These are phyloP conservation scores for Sanguinoderma infundibulare DNA, from an alignment of 1,284 basidiomycete species.

Conservation along the genomic window DNA sequence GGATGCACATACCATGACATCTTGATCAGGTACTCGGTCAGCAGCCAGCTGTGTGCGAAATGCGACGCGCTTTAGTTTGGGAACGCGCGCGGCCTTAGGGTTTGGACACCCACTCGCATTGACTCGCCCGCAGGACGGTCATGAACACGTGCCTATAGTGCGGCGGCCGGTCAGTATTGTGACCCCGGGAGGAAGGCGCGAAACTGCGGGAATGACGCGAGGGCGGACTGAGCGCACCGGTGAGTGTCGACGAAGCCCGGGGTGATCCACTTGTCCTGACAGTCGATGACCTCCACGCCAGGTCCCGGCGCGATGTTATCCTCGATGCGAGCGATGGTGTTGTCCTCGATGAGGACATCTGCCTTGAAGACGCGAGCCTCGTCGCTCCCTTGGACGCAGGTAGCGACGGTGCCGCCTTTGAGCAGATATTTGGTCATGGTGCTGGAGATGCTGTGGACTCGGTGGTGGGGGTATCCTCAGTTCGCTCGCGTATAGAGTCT, in stretches of 20 bases:
- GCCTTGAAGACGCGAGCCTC: conserved; percentile 29
- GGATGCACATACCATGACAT: conserved; percentile 35
- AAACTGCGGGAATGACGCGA: background rate
- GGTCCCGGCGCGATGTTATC: conserved; percentile 26
- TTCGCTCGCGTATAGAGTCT: background rate
- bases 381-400: conserved; percentile 29
- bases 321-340: conserved; percentile 31
- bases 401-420: conserved; percentile 35
- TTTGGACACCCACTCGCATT: conserved; percentile 32
- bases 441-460: no score
- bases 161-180: background rate
- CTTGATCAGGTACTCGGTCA: conserved; percentile 38
- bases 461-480: background rate
- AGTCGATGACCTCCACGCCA: conserved; percentile 34
- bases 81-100: background rate
- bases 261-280: conserved; percentile 37
- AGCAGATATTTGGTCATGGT: conserved; percentile 29
- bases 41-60: conserved; percentile 31
- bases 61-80: background rate
- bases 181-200: background rate
- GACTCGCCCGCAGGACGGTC: conserved; percentile 34
- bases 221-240: conserved; percentile 23
- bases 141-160: conserved; percentile 36
- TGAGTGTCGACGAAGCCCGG: conserved; percentile 40
- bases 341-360: conserved; percentile 36